Base-by-base conservation (phyloP, 352 stramenopile genomes). In the Phytophthora melonis region DNA sequence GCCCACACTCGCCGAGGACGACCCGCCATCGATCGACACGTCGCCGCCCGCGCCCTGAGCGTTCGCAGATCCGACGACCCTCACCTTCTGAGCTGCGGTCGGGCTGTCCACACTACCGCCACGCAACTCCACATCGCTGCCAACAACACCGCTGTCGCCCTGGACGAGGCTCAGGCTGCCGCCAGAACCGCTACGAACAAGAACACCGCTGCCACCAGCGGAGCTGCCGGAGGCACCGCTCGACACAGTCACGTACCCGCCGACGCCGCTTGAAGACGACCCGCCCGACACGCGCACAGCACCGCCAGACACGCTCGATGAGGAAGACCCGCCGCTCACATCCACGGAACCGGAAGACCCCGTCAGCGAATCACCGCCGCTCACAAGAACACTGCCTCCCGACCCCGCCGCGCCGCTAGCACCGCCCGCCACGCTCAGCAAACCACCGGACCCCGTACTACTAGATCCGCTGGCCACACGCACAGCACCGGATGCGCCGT, bases 21-120 rank as follows among this genome's bases (percentile, higher is more conserved):
- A 74, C 55, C 71, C 71, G 32, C 66, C 71, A 60, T 68, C 71
- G 47, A 74, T 60, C 23, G 66, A 72, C 67, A 78, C 66, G 59
- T 78, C 66, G 30, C 72, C 72, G 59, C 72, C 72, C 25, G 34
- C 49, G 25, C 72, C 72, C 45, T 70, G 72, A 32, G 25, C 34
- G 62, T 78, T 78, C 52, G 56, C 55, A 72, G 72, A 75, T 3
- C 71, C 71, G 23, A 65, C n/a, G 32, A 78, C 58, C 50, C 56
- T 68, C 52, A 78, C 54, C 32, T 75, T 72, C 45, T 75, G 72
- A 18, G 72, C 72, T 30, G 57, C 47, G 10, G 23, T 43, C 27
- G 52, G 30, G 32, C 66, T 78, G 21, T 41, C 25, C 13, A 78
- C 72, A 21, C 54, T 59, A n/a, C 72, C 72, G 7, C 66, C 72